These are phyloP conservation scores for Trichoderma arundinaceum DNA, from an alignment of 2,329 filamentous ascomycete species.

Conservation along the genomic window DNA sequence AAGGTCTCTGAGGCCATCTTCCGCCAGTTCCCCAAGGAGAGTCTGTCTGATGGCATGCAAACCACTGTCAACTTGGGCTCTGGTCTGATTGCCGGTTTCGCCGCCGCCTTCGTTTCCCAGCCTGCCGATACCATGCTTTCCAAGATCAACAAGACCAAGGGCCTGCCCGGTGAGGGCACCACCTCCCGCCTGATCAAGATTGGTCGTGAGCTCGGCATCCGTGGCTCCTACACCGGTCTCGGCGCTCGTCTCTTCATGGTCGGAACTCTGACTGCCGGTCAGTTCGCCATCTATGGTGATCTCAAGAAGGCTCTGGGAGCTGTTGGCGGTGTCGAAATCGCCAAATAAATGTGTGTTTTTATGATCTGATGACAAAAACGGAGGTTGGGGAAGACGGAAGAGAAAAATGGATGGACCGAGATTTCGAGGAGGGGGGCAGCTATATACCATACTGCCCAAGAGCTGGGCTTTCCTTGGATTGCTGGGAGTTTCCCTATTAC, in stretches of 20 bases:
- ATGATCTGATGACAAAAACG: conserved; percentile 25
- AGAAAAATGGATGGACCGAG: conserved; percentile 25
- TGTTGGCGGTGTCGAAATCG: conserved; percentile 71
- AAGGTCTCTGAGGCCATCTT: conserved; percentile 81
- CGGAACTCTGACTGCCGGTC: conserved; percentile 76
- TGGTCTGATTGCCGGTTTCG: conserved; percentile 69
- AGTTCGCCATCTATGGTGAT: conserved; percentile 85
- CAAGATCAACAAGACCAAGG: conserved; percentile 97
- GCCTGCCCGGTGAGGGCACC: conserved; percentile 83
- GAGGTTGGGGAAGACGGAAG: background rate
- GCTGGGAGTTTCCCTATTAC: conserved; percentile 26
- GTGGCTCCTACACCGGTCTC: conserved; percentile 79
- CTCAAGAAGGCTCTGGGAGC: conserved; percentile 74
- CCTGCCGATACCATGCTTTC: conserved; percentile 92
- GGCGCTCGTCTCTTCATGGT: conserved; percentile 70
- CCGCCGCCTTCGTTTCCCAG: conserved; percentile 84
- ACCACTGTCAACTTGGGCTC: conserved; percentile 78
- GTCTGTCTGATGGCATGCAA: conserved; percentile 70
- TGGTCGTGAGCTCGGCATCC: conserved; percentile 80
- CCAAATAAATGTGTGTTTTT: conserved; percentile 25
- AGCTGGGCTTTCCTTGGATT: conserved; percentile 29
- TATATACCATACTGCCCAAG: conserved; percentile 29
- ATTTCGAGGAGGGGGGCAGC: conserved; percentile 22
- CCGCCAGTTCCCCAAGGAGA: conserved; percentile 71
- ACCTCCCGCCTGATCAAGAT: conserved; percentile 85